phyloP scores from a whole-genome alignment of 345 rosid species.

The Salix koriyanagi region DNA sequence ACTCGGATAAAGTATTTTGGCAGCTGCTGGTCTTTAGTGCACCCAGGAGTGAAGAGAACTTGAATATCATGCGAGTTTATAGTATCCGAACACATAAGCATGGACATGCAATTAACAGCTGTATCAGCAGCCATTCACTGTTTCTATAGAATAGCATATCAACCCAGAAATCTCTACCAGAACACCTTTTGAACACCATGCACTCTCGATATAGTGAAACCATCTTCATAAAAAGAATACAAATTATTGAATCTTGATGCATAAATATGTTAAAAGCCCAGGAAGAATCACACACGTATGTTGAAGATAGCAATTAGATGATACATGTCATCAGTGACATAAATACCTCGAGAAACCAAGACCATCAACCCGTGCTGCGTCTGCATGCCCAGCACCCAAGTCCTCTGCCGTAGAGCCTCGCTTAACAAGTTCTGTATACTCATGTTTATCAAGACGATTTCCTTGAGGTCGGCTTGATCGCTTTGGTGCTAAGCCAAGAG shows the following conservation, averaged over 20 bases:
- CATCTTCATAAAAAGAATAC: neutral
- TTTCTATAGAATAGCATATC: neutral
- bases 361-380: conserved; percentile 81
- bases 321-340: neutral
- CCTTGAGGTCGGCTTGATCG: conserved; percentile 69
- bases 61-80: neutral
- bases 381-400: conserved; percentile 89
- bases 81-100: neutral
- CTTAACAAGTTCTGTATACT: conserved; percentile 82
- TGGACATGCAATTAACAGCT: neutral
- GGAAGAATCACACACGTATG: neutral
- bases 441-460: conserved; percentile 88
- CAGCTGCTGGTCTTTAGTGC: neutral
- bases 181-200: neutral
- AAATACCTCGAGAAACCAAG: conserved; percentile 80
- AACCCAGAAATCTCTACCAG: neutral
- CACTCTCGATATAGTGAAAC: neutral
- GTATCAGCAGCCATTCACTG: neutral
- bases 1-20: neutral
- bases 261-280: neutral
- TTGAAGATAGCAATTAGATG: neutral
- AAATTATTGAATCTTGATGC: neutral
- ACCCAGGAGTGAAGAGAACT: neutral
- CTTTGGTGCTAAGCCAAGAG: conserved; percentile 93
- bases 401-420: conserved; percentile 94